Conservation (phyloP, 768 basidiomycete species). For the Agrocybe praecox region DNA sequence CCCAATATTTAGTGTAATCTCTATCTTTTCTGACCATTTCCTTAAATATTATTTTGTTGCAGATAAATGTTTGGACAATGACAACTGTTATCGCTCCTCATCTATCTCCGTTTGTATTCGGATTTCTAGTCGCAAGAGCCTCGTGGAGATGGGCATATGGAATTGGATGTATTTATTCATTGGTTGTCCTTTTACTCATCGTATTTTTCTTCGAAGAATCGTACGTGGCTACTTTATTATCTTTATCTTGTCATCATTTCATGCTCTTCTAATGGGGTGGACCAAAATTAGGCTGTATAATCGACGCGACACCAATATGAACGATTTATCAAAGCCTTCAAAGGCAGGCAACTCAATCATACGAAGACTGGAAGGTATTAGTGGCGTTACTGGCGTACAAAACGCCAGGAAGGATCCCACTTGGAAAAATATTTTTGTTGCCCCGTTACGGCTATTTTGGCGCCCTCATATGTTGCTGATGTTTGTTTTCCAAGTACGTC, state of each 20-base stretch:
- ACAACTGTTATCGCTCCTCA: slow-evolving; percentile 70
- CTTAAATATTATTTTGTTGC: background rate
- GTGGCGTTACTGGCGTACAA: slow-evolving; percentile 62
- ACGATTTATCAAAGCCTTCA: slow-evolving; percentile 48
- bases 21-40: no score
- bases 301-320: slow-evolving; percentile 43
- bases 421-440: slow-evolving; percentile 47
- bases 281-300: slow-evolving; percentile 58
- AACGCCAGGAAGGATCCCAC: slow-evolving; percentile 58
- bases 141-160: slow-evolving; percentile 71
- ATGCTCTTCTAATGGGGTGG: no score
- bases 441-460: slow-evolving; percentile 58
- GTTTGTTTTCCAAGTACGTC: slow-evolving; percentile 51
- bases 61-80: slow-evolving; percentile 76
- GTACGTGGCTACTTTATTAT: no score
- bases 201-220: slow-evolving; percentile 68
- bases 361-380: slow-evolving; percentile 57
- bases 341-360: slow-evolving; percentile 36
- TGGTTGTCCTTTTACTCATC: slow-evolving; percentile 59
- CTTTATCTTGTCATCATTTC: no score
- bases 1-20: no score
- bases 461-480: slow-evolving; percentile 61
- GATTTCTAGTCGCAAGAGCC: slow-evolving; percentile 63
- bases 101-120: slow-evolving; percentile 66
- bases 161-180: slow-evolving; percentile 60